Percentiles rank a stretch among this genome's conserved stretches.
Conservation (phyloP, 148 eudicot species). For the Simmondsia chinensis region DNA sequence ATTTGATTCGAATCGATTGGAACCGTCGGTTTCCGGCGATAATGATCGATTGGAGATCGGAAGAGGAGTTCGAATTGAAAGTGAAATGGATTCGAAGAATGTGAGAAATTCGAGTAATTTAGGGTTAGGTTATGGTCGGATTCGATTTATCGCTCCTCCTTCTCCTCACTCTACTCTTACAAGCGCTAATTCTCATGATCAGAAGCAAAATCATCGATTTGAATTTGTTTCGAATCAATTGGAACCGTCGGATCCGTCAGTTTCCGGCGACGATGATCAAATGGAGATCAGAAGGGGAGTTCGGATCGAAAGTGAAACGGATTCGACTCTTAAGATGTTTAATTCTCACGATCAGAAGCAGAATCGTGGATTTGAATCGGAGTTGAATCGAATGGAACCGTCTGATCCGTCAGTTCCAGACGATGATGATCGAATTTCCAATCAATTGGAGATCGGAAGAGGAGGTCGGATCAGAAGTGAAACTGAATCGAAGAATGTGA, state of each 20-base stretch:
- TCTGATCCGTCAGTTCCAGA: too few species aligned
- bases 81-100: too few species aligned
- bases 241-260: slow-evolving; percentile 11
- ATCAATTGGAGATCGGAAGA: too few species aligned
- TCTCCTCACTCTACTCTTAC: background rate
- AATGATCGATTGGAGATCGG: too few species aligned
- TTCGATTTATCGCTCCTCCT: slow-evolving; percentile 32
- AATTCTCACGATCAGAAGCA: too few species aligned
- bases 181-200: background rate
- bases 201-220: slow-evolving; percentile 5
- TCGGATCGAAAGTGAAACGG: too few species aligned
- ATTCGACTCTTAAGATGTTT: background rate
- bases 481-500: slow-evolving; percentile 4
- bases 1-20: slow-evolving; percentile 1
- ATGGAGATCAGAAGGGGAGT: background rate
- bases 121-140: too few species aligned
- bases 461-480: background rate
- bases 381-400: slow-evolving; percentile 4
- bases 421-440: too few species aligned
- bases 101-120: slow-evolving; percentile 5
- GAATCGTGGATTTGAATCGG: background rate
- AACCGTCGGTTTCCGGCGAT: too few species aligned
- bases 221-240: slow-evolving; percentile 5
- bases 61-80: background rate
- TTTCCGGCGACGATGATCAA: slow-evolving; percentile 11